These are phyloP conservation scores for Jimgerdemannia flammicorona DNA, from an alignment of 192 early-diverging fungal species.

Conservation along the genomic window DNA sequence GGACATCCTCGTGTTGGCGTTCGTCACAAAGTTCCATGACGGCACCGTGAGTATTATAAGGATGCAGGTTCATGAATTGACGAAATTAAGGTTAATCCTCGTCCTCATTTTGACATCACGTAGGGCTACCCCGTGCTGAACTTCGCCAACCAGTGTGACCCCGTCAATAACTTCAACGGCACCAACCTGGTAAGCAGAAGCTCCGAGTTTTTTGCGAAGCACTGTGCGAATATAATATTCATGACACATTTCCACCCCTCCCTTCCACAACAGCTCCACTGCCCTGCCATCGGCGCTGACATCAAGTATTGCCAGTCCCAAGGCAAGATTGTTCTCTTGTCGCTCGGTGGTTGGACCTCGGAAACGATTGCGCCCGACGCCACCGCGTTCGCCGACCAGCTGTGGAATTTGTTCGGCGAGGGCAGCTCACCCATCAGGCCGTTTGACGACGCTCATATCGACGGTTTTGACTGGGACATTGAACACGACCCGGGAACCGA, in stretches of 20 bases:
- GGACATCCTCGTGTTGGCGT: background rate
- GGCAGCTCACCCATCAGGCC: background rate
- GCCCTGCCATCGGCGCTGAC: background rate
- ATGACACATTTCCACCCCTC: too few relatives aligned
- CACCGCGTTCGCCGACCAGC: background rate
- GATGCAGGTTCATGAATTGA: too few relatives aligned
- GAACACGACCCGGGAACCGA: background rate
- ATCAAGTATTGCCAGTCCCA: background rate
- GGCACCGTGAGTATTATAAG: background rate
- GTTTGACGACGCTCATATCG: background rate
- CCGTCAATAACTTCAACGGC: background rate
- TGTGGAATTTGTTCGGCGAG: background rate
- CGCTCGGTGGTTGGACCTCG: background rate
- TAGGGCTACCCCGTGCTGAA: background rate
- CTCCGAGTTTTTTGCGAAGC: background rate
- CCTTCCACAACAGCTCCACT: background rate
- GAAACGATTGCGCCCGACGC: background rate
- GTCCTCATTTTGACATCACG: too few relatives aligned
- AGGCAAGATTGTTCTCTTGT: background rate
- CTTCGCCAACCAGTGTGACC: background rate
- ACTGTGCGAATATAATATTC: background rate
- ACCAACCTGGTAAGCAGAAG: background rate
- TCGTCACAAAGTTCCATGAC: background rate
- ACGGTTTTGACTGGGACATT: conserved; percentile 5
- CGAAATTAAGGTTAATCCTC: too few relatives aligned